Conservation (phyloP, 768 basidiomycete species). For the Candolleomyces eurysporus region DNA sequence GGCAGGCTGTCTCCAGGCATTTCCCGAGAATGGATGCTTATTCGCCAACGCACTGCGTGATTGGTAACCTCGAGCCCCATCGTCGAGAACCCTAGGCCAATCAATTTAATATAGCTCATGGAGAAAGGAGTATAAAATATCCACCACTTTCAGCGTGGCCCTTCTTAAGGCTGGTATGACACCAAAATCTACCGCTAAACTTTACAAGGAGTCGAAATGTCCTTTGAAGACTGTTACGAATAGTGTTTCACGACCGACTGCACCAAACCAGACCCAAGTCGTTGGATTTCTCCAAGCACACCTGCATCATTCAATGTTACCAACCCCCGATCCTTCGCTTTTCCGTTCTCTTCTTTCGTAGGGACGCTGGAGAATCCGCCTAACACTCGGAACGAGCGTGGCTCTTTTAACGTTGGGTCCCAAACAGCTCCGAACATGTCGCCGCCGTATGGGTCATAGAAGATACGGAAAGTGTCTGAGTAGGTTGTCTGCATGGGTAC, state of each 20-base stretch:
- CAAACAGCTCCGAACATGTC: slow-evolving; percentile 79
- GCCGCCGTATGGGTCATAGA: slow-evolving; percentile 83
- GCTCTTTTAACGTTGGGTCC: slow-evolving; percentile 67
- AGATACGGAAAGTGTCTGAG: slow-evolving; percentile 75
- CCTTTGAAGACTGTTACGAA: background rate
- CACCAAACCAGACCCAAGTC: slow-evolving; percentile 71
- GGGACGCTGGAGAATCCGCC: slow-evolving; percentile 79
- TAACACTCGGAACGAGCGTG: slow-evolving; percentile 75
- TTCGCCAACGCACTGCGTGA: no score
- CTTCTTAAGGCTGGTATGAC: no score
- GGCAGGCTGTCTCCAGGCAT: no score
- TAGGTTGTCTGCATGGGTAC: slow-evolving; percentile 55
- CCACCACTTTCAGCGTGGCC: no score
- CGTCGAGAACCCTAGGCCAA: no score
- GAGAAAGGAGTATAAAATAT: no score
- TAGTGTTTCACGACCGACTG: slow-evolving; percentile 36
- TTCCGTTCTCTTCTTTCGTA: slow-evolving; percentile 39
- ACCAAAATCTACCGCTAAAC: no score
- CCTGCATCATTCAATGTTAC: slow-evolving; percentile 67
- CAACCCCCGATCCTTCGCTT: slow-evolving; percentile 52
- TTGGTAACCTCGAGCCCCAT: no score
- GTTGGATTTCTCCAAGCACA: slow-evolving; percentile 71
- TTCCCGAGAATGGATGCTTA: no score
- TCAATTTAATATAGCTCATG: no score
- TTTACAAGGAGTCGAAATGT: no score